Evolutionary conservation across 1,139 yeast species (phyloP), one percentile per base, ranked within the genome.

Genomic region (Lodderomyces oxycetoniae): DNA sequence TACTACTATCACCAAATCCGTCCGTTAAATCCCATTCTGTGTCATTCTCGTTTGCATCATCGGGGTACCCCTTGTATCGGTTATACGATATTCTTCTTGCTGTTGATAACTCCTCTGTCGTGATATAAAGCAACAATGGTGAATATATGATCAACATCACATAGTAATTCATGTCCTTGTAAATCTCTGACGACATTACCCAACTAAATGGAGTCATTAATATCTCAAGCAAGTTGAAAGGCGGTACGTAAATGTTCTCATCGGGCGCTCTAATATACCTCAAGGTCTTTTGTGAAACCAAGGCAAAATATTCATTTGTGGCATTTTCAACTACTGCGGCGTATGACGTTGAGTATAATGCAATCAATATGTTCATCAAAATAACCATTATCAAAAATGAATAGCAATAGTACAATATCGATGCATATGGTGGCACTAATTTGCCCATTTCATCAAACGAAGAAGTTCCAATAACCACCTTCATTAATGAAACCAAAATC

Each of bases 211-310:
- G 73, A 25, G 48, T 36, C 9, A 80, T 52, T 3, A 69, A 32
- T 3, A 79, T 33, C 53, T 87, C 96, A 40, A 87, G 59, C 45
- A 87, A 55, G 52, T 87, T 87, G 42, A 86, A 68, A 5, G 96
- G 96, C 4, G 96, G 93, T 20, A 86, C 89, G 52, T 78, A 87
- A 30, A 86, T 84, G 49, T 83, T 79, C 39, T 78, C 80, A 59
- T 87, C 96, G 0, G 95, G 96, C 0, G 95, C 95, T 45, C 96
- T 72, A 35, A 86, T 77, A 51, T 83, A 87, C 41, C 89, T 69
- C 46, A 87, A 70, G 0, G 94, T 86, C 62, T 86, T 85, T 44
- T 83, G 84, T 3, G 95, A 86, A 45, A 84, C 84, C 37, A 86
- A 71, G 0, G 94, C 94, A 65, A 86, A 73, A 55, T 82, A 87